phyloP scores from a whole-genome alignment of 2,329 filamentous ascomycete species.

The Colletotrichum eleusines region DNA sequence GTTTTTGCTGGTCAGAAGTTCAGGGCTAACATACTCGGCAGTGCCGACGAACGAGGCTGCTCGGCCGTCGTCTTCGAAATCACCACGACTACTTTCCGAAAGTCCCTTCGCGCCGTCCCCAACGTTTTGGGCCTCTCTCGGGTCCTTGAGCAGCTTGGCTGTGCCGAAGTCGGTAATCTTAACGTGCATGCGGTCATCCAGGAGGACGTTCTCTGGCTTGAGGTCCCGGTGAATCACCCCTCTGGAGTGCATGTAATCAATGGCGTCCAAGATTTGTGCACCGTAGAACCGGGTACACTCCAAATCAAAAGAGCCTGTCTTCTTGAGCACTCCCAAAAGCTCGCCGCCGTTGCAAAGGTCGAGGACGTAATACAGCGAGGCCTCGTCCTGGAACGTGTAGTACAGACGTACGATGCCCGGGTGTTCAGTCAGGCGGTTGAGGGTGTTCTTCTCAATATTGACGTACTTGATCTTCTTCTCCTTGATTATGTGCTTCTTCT shows the following conservation, averaged over 20 bases:
- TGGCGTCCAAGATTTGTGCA: constrained; percentile 94
- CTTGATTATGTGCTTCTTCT: constrained; percentile 99
- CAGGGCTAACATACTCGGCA: constrained; percentile 97
- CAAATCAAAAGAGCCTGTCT: constrained; percentile 92
- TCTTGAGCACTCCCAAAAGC: constrained; percentile 91
- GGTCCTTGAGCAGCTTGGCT: constrained; percentile 86
- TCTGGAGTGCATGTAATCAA: constrained; percentile 97
- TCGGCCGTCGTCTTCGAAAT: constrained; percentile 72
- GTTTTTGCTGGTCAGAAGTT: constrained; percentile 95
- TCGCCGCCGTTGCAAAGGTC: constrained; percentile 94
- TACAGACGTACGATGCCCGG: constrained; percentile 96
- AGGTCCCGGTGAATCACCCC: constrained; percentile 97
- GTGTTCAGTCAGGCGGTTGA: constrained; percentile 95
- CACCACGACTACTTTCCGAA: constrained; percentile 51
- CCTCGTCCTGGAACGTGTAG: constrained; percentile 98
- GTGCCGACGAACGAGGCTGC: constrained; percentile 97
- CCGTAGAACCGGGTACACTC: constrained; percentile 96
- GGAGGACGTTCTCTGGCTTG: constrained; percentile 95
- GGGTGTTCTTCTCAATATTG: constrained; percentile 98
- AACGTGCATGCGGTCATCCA: constrained; percentile 96
- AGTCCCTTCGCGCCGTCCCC: constrained; percentile 55
- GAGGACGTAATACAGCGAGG: constrained; percentile 95
- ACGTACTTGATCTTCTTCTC: constrained; percentile 99
- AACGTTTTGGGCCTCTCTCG: constrained; percentile 60
- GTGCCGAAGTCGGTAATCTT: constrained; percentile 99